A percentile compares a stretch with the other conserved stretches of the same genome.
These are phyloP conservation scores for Cryptococcus sp. DNA, from an alignment of 1,284 basidiomycete genomes.

Conservation along the genomic window DNA sequence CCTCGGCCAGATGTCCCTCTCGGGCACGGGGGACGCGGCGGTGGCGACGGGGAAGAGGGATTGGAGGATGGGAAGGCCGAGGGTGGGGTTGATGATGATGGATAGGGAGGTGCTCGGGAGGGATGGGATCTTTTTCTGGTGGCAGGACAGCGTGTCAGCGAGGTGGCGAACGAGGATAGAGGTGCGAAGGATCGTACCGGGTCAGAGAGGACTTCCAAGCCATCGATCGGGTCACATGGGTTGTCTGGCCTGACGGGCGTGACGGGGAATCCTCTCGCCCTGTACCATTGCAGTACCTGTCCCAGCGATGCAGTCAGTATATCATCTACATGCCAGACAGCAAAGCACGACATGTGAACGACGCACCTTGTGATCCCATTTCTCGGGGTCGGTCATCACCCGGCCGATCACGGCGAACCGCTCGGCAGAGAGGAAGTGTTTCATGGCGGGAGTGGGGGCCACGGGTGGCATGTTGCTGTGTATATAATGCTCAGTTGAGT, in stretches of 20 bases:
- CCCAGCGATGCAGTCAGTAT: neutral
- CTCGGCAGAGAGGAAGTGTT: slow-evolving; percentile 38
- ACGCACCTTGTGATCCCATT: slow-evolving; percentile 45
- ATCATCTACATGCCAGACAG: neutral
- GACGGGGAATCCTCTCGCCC: slow-evolving; percentile 30
- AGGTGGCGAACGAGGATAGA: slow-evolving; percentile 51
- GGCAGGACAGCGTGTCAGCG: no score
- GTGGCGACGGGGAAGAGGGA: slow-evolving; percentile 53
- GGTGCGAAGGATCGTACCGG: slow-evolving; percentile 50
- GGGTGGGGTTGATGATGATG: slow-evolving; percentile 70
- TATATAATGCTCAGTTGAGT: no score
- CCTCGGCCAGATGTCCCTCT: slow-evolving; percentile 51
- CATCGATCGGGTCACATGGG: slow-evolving; percentile 32
- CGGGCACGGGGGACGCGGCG: slow-evolving; percentile 35
- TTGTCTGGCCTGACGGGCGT: slow-evolving; percentile 58
- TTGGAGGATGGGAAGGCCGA: slow-evolving; percentile 45
- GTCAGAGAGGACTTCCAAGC: slow-evolving; percentile 27
- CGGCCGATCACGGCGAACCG: slow-evolving; percentile 43
- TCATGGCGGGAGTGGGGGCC: slow-evolving; percentile 26
- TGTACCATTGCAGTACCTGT: slow-evolving; percentile 63
- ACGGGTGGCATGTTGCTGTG: no score
- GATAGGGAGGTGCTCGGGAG: slow-evolving; percentile 71
- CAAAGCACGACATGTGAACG: slow-evolving; percentile 48
- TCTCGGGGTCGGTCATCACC: slow-evolving; percentile 32
- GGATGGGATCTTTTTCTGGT: slow-evolving; percentile 51